A percentile compares a stretch with the other conserved stretches of the same genome.
These are phyloP conservation scores for Yamadazyma olivae DNA, from an alignment of 805 yeast species.

Conservation along the genomic window DNA sequence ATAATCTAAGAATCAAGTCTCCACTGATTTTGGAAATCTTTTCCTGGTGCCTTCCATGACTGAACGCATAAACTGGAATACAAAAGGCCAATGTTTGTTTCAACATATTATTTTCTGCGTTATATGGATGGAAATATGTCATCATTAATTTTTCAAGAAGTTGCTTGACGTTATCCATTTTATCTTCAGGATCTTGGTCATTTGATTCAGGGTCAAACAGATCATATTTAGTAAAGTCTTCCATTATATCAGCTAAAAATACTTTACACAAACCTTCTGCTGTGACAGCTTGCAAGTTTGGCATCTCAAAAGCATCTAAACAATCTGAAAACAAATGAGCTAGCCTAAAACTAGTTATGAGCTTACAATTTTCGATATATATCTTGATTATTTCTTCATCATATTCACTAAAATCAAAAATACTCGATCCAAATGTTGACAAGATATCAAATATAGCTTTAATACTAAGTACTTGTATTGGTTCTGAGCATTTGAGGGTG, in stretches of 20 bases:
- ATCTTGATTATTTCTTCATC: constrained; percentile 21
- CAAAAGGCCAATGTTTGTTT: constrained; percentile 83
- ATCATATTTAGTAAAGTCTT: constrained; percentile 48
- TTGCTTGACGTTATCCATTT: constrained; percentile 26
- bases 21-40: constrained; percentile 61
- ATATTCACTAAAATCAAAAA: constrained; percentile 51
- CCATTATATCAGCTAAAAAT: constrained; percentile 70
- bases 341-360: constrained; percentile 18
- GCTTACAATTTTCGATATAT: not conserved
- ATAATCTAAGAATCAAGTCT: constrained; percentile 62
- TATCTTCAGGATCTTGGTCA: constrained; percentile 15
- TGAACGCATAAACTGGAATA: constrained; percentile 81
- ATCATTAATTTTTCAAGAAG: constrained; percentile 68
- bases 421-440: constrained; percentile 69
- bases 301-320: constrained; percentile 52
- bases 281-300: constrained; percentile 70
- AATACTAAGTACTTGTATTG: constrained; percentile 58
- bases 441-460: constrained; percentile 75
- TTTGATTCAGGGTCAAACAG: constrained; percentile 4
- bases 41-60: constrained; percentile 69
- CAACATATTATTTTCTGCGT: constrained; percentile 59
- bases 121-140: constrained; percentile 71
- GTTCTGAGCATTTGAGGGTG: constrained; percentile 63
- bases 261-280: constrained; percentile 87
- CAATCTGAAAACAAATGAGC: constrained; percentile 70